These are phyloP conservation scores for Aspergillus heteromorphus DNA, from an alignment of 495 filamentous ascomycete species.

Conservation along the genomic window DNA sequence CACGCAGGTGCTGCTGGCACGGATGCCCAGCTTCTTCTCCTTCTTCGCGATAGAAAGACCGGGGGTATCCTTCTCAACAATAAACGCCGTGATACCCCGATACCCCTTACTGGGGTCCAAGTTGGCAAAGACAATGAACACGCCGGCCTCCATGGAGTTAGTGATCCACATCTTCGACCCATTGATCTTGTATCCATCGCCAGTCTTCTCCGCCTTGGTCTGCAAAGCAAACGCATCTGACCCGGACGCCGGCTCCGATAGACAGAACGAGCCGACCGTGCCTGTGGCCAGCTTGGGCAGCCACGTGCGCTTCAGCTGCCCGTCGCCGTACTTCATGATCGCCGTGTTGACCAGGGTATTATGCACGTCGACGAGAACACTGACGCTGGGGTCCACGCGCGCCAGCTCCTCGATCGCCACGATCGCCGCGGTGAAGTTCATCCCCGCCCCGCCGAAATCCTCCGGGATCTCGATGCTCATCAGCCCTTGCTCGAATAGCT, in stretches of 20 bases:
- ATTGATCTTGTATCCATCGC: constrained; percentile 77
- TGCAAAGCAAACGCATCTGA: constrained; percentile 94
- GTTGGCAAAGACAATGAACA: constrained; percentile 99
- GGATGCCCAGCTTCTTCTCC: constrained; percentile 98
- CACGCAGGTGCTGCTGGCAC: constrained; percentile 90
- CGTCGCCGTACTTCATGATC: constrained; percentile 77
- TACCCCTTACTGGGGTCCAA: constrained; percentile 82
- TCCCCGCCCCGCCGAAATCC: constrained; percentile 91
- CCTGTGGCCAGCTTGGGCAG: constrained; percentile 82
- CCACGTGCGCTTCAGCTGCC: constrained; percentile 72
- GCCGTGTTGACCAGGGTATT: constrained; percentile 97
- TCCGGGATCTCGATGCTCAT: constrained; percentile 98
- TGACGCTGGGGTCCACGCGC: constrained; percentile 88
- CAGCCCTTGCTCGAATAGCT: constrained; percentile 92
- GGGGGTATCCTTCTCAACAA: constrained; percentile 82
- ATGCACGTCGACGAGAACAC: constrained; percentile 90
- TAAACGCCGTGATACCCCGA: constrained; percentile 93
- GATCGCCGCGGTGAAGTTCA: constrained; percentile 97
- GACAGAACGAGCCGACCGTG: constrained; percentile 92
- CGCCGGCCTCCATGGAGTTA: constrained; percentile 84
- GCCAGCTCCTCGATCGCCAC: constrained; percentile 96
- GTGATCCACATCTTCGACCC: constrained; percentile 99
- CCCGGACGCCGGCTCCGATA: constrained; percentile 89
- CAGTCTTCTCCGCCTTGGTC: constrained; percentile 73
- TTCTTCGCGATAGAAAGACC: constrained; percentile 98